Base-by-base conservation (phyloP, 352 stramenopile species). In the Phytophthora fragariaefolia region DNA sequence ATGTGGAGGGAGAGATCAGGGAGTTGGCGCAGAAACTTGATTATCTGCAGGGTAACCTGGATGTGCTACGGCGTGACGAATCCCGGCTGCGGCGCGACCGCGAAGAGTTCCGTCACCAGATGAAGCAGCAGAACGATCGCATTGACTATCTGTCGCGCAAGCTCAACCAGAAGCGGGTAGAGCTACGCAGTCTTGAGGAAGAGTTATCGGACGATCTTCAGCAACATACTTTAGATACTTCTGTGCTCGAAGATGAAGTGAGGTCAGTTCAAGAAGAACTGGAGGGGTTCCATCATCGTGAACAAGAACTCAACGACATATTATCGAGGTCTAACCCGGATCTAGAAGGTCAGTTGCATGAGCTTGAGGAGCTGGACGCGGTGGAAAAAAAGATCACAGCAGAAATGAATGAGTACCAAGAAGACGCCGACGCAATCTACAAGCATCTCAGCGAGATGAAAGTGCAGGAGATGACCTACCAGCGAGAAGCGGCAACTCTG, bases 361-460 rank as follows among this genome's bases (percentile, higher is more conserved):
- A 89, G 26, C 60, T 92, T 9, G 83, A 90, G 27, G 74, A 86
- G n/a, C 45, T 89, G 17, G 78, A 74, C 15, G 68, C 75, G 2
- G 63, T 81, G 38, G 82, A 91, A 57, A 73, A 76, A 8, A 67
- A 78, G 18, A 81, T 93, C n/a, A 58, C 71, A 7, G 58, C 52
- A 2, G 77, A 89, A 13, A 63, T 92, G 50, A 73, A 76, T 3
- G 74, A 91, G 38, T 73, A 83, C 3, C 84, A 93, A 43, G 68
- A 80, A 36, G 81, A 91, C 51, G 80, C 85, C 7, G 74, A 93
- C 50, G 76, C 56, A 0, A 76, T 92, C 20, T 92, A 92, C 69
- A 89, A 95, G 62, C 77, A 87, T 43, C 49, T 96, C 27, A 90
- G 83, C 26, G 80, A 90, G 51, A 83, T 80, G 61, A 93, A 93